phyloP scores from a whole-genome alignment of 2,329 filamentous ascomycete genomes.

The Clonostachys byssicola region DNA sequence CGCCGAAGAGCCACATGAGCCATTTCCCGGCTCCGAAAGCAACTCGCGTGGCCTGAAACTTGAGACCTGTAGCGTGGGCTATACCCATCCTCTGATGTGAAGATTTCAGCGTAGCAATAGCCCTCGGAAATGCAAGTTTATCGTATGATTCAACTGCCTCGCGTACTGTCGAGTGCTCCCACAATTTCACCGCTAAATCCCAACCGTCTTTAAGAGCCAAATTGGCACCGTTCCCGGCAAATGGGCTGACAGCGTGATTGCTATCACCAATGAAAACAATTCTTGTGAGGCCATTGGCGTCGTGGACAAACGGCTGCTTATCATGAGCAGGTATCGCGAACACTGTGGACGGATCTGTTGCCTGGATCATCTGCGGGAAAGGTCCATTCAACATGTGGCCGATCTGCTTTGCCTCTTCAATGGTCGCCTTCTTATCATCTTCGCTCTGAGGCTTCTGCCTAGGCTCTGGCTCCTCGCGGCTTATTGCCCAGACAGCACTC shows the following conservation, averaged over 20 bases:
- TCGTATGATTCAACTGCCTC: too few relatives aligned
- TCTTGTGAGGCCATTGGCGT: conserved; percentile 4
- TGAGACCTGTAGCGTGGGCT: too few relatives aligned
- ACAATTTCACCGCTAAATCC: conserved; percentile 35
- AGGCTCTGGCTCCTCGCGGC: conserved; percentile 17
- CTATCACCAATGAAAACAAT: conserved; percentile 41
- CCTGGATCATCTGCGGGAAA: conserved; percentile 30
- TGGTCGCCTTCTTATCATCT: conserved; percentile 16
- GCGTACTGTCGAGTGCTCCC: neutral
- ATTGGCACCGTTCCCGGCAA: conserved; percentile 43
- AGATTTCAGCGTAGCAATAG: too few relatives aligned
- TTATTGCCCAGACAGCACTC: conserved; percentile 35
- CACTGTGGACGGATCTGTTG: conserved; percentile 29
- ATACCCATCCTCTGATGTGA: too few relatives aligned
- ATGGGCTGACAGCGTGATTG: conserved; percentile 45
- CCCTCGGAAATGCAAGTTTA: too few relatives aligned
- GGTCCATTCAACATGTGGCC: conserved; percentile 28
- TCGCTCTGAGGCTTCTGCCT: conserved; percentile 5
- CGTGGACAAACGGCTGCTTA: conserved; percentile 36
- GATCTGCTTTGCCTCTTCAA: too few relatives aligned
- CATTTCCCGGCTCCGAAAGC: neutral
- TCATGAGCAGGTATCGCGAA: conserved; percentile 34
- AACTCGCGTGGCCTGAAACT: neutral
- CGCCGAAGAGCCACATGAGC: neutral
- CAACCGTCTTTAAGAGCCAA: conserved; percentile 40